A percentile compares a stretch with the other conserved stretches of the same genome.
These are phyloP conservation scores for Tremella yokohamensis DNA, from an alignment of 768 basidiomycete species.

Conservation along the genomic window DNA sequence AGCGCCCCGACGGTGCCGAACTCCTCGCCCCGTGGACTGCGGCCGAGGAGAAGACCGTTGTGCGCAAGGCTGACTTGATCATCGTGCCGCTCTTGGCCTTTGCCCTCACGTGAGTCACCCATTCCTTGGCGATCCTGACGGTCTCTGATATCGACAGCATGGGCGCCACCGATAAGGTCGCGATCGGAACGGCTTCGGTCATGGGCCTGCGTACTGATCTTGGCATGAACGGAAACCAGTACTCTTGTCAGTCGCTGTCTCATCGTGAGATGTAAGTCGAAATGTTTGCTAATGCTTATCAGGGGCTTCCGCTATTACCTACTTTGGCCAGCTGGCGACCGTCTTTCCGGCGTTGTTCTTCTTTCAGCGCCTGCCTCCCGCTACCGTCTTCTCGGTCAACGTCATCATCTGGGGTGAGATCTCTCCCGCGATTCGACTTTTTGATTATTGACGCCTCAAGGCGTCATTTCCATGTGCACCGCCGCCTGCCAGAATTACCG, in stretches of 20 bases:
- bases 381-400: constrained; percentile 30
- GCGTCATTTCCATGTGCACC: constrained; percentile 19
- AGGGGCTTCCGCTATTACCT: constrained; percentile 19
- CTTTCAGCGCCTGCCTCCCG: neutral
- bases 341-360: neutral
- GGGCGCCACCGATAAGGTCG: constrained; percentile 38
- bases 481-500: constrained; percentile 24
- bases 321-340: constrained; percentile 14
- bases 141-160: constrained; percentile 7
- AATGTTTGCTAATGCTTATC: too few species aligned
- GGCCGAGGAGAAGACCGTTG: constrained; percentile 26
- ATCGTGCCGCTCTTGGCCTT: constrained; percentile 28
- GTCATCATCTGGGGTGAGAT: constrained; percentile 24
- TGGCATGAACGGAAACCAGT: constrained; percentile 31
- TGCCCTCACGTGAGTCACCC: constrained; percentile 11
- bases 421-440: too few species aligned
- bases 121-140: neutral
- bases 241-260: constrained; percentile 10
- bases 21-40: constrained; percentile 18
- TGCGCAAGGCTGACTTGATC: constrained; percentile 32
- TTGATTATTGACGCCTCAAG: too few species aligned
- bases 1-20: constrained; percentile 21
- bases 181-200: constrained; percentile 34
- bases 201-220: constrained; percentile 32
- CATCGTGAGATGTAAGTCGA: too few species aligned